Conservation (phyloP, 2,329 filamentous ascomycete species). For the Zelopaecilomyces penicillatus region DNA sequence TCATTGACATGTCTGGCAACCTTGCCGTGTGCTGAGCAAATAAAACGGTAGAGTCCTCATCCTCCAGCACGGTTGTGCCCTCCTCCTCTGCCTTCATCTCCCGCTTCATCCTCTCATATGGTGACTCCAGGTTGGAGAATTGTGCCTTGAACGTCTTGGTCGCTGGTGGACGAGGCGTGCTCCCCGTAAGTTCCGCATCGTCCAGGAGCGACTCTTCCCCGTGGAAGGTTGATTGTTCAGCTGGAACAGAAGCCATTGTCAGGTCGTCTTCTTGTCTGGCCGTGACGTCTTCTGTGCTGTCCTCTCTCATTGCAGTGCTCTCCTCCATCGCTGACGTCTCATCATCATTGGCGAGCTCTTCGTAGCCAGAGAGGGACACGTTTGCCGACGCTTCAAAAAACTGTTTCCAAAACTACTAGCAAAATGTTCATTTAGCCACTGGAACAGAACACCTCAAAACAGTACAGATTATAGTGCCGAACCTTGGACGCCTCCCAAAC, state of each 20-base stretch:
- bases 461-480: constrained; percentile 3
- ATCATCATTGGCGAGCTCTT: constrained; percentile 68
- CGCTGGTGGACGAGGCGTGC: constrained; percentile 55
- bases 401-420: constrained; percentile 88
- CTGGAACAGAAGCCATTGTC: constrained; percentile 25
- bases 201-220: constrained; percentile 60
- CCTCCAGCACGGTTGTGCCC: constrained; percentile 28
- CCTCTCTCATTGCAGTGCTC: constrained; percentile 48
- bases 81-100: constrained; percentile 48
- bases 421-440: no score
- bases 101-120: constrained; percentile 65
- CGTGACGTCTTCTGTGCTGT: constrained; percentile 43
- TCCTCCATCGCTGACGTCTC: constrained; percentile 43
- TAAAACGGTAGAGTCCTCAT: constrained; percentile 38
- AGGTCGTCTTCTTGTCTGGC: constrained; percentile 30
- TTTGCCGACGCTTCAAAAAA: constrained; percentile 99
- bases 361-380: constrained; percentile 90
- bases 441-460: no score
- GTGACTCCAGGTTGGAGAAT: constrained; percentile 62
- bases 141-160: constrained; percentile 41
- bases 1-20: constrained; percentile 55
- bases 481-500: constrained; percentile 98
- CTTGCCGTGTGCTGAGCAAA: constrained; percentile 46
- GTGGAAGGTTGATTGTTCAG: constrained; percentile 27
- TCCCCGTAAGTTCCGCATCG: constrained; percentile 53